These are phyloP conservation scores for Scenedesmus sp. DNA, from an alignment of 163 green algal species.

Conservation along the genomic window DNA sequence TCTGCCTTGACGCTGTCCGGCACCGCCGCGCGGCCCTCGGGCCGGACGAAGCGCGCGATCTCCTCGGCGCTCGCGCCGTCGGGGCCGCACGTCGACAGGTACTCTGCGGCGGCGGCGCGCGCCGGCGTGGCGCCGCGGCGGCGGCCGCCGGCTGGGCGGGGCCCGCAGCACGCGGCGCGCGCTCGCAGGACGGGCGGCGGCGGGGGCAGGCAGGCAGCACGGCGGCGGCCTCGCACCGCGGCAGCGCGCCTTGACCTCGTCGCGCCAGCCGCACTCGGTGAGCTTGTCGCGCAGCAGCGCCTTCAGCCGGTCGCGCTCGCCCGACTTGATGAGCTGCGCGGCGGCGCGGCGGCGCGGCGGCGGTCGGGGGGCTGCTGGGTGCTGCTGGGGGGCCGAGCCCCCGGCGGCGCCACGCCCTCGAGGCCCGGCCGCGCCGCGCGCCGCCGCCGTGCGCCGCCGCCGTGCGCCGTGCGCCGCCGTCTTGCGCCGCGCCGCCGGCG, in stretches of 20 bases:
- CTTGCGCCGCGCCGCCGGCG: no score
- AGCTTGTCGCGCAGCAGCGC: conserved; percentile 52
- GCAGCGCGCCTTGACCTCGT: conserved; percentile 49
- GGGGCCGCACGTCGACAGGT: conserved; percentile 12
- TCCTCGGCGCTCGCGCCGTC: conserved; percentile 45
- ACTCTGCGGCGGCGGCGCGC: conserved; percentile 22
- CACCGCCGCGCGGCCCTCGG: conserved; percentile 40
- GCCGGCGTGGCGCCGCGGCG: no score
- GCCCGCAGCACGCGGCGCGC: no score
- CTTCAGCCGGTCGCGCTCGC: conserved; percentile 59
- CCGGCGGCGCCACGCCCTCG: neutral
- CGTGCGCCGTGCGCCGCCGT: no score
- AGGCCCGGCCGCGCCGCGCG: neutral
- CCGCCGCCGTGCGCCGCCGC: no score
- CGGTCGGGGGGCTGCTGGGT: no score
- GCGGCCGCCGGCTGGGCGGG: no score
- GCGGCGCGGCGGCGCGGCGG: neutral
- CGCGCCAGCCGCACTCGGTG: conserved; percentile 47
- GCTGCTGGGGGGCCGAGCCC: neutral
- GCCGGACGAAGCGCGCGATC: conserved; percentile 32
- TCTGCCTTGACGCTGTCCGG: conserved; percentile 48
- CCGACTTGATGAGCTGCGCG: conserved; percentile 49
- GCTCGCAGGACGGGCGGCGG: neutral
- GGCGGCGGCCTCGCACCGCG: conserved; percentile 16
- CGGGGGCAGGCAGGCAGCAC: neutral